These are phyloP conservation scores for Annulohypoxylon stygium DNA, from an alignment of 495 filamentous ascomycete species.

Conservation along the genomic window DNA sequence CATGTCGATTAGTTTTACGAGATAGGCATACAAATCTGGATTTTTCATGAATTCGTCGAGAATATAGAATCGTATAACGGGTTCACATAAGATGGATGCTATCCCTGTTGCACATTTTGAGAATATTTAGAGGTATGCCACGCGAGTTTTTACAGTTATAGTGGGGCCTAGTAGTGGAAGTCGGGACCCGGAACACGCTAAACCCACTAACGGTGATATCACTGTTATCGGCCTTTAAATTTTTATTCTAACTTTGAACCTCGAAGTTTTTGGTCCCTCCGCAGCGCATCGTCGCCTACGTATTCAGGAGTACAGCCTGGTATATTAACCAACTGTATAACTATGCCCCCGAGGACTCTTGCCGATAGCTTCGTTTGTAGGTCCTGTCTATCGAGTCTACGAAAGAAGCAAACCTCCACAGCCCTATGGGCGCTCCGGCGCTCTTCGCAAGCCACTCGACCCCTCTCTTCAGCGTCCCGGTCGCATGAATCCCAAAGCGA, in stretches of 20 bases:
- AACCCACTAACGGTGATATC: constrained; percentile 32
- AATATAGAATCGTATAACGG: too few species aligned
- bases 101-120: too few species aligned
- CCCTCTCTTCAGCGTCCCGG: constrained; percentile 23
- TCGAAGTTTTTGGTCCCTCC: constrained; percentile 17
- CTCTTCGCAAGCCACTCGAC: constrained; percentile 39
- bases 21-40: neutral
- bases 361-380: constrained; percentile 56
- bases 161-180: constrained; percentile 21
- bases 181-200: constrained; percentile 24
- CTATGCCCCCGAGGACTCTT: constrained; percentile 54
- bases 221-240: constrained; percentile 41
- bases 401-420: constrained; percentile 33
- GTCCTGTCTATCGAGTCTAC: constrained; percentile 52
- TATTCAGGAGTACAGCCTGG: constrained; percentile 12
- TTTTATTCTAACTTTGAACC: constrained; percentile 18
- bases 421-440: constrained; percentile 49
- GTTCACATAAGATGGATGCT: neutral
- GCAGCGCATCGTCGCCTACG: constrained; percentile 19
- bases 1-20: neutral
- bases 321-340: constrained; percentile 9
- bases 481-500: constrained; percentile 36
- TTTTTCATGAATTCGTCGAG: neutral
- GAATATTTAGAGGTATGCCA: too few species aligned
- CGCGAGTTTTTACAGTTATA: constrained; percentile 1